phyloP scores from a whole-genome alignment of 2,329 filamentous ascomycete genomes.

The Monosporascus cannonballus region DNA sequence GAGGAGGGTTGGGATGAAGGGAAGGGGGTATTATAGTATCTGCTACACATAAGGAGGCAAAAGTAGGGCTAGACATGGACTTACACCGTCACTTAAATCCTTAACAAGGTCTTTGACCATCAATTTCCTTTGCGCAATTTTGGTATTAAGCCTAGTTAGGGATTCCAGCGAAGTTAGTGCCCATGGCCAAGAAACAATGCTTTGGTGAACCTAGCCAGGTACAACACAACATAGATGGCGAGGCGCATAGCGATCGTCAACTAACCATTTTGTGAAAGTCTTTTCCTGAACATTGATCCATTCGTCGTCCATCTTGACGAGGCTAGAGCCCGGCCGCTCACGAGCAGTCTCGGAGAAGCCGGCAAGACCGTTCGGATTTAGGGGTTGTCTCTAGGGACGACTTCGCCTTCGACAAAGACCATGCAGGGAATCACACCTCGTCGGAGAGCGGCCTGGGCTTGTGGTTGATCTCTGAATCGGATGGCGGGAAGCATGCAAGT shows the following conservation, averaged over 20 bases:
- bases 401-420: conserved; percentile 21
- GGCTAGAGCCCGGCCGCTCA: conserved; percentile 35
- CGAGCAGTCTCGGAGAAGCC: conserved; percentile 39
- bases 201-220: conserved; percentile 3
- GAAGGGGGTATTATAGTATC: background rate
- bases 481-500: conserved; percentile 39
- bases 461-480: conserved; percentile 38
- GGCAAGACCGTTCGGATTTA: conserved; percentile 35
- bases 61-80: conserved; percentile 29
- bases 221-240: background rate
- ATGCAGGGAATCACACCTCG: conserved; percentile 18
- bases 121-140: conserved; percentile 71
- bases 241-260: conserved; percentile 5
- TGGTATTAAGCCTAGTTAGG: conserved; percentile 79
- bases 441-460: conserved; percentile 24
- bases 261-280: conserved; percentile 96
- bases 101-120: conserved; percentile 80
- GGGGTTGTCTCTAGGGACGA: conserved; percentile 27
- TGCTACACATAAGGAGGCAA: background rate
- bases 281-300: conserved; percentile 89
- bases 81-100: conserved; percentile 89
- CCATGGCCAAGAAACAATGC: conserved; percentile 9
- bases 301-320: conserved; percentile 59
- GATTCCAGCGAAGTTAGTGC: conserved; percentile 16
- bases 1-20: background rate